Evolutionary conservation across 2,329 filamentous ascomycete genomes (phyloP).

Genomic region (Ceratocystis cubensis): DNA sequence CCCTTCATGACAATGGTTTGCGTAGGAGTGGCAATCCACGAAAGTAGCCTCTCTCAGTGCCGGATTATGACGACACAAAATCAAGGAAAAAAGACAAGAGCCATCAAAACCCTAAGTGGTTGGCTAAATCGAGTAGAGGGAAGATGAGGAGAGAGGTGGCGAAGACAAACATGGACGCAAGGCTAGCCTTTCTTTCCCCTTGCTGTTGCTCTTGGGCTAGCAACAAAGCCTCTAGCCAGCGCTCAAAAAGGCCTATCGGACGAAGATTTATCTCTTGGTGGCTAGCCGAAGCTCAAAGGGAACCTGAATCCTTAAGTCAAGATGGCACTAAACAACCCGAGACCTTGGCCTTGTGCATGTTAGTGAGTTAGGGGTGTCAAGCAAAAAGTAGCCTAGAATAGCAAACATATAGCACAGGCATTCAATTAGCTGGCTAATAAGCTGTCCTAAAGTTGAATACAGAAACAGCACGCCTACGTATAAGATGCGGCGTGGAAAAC

Average conservation of each 20-base stretch:
- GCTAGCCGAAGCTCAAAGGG: neutral
- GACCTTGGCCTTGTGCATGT: neutral
- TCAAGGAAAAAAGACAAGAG: neutral
- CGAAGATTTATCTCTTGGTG: neutral
- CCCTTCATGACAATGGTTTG: neutral
- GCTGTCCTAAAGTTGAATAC: neutral
- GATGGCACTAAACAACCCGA: constrained; percentile 5
- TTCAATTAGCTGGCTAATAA: neutral
- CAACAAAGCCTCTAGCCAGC: neutral
- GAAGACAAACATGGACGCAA: neutral
- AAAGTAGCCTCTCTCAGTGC: neutral
- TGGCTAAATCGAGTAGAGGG: neutral
- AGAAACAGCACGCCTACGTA: neutral
- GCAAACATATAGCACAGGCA: neutral
- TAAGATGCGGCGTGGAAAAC: neutral
- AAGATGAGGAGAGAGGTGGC: neutral
- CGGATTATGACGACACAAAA: neutral
- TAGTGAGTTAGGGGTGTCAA: neutral
- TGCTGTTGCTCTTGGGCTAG: neutral
- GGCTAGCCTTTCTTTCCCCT: neutral
- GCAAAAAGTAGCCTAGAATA: neutral
- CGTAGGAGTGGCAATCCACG: neutral
- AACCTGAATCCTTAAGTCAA: neutral
- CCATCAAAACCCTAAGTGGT: neutral
- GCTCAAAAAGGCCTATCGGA: neutral